These are phyloP conservation scores for Saturnispora serradocipensis DNA, from an alignment of 805 yeast genomes.

Conservation along the genomic window DNA sequence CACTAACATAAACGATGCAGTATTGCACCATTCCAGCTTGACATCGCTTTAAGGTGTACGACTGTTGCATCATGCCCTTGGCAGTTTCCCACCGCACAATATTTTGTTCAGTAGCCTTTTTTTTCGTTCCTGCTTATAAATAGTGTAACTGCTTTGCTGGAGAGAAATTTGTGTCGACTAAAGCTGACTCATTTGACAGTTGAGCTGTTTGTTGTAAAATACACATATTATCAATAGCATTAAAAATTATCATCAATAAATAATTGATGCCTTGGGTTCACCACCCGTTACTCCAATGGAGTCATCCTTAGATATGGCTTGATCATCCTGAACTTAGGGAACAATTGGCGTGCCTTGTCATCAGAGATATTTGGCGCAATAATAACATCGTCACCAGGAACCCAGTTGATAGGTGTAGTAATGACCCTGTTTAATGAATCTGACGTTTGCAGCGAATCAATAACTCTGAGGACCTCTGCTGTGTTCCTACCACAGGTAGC, in stretches of 20 bases:
- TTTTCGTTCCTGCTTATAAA: too few species aligned
- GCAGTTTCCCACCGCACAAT: too few species aligned
- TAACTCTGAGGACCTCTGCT: constrained; percentile 60
- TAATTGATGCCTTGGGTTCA: background rate
- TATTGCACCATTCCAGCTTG: too few species aligned
- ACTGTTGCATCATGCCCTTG: too few species aligned
- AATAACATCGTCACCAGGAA: constrained; percentile 64
- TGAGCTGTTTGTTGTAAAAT: background rate
- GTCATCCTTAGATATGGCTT: constrained; percentile 60
- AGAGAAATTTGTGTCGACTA: too few species aligned
- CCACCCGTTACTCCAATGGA: constrained; percentile 16
- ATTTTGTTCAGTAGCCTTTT: too few species aligned
- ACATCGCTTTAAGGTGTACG: too few species aligned
- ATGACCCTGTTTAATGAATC: constrained; percentile 42
- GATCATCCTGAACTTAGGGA: constrained; percentile 52
- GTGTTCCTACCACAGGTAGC: constrained; percentile 72
- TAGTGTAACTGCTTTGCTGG: too few species aligned
- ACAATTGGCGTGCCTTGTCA: constrained; percentile 48
- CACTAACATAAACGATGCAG: too few species aligned
- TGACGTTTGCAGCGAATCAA: constrained; percentile 60
- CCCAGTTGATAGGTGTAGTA: constrained; percentile 65
- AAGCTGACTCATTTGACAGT: background rate
- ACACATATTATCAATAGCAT: background rate
- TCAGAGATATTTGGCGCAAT: constrained; percentile 58
- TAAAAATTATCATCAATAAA: background rate